Conservation (phyloP, 2,329 filamentous ascomycete genomes). For the Verticillium alfalfae region DNA sequence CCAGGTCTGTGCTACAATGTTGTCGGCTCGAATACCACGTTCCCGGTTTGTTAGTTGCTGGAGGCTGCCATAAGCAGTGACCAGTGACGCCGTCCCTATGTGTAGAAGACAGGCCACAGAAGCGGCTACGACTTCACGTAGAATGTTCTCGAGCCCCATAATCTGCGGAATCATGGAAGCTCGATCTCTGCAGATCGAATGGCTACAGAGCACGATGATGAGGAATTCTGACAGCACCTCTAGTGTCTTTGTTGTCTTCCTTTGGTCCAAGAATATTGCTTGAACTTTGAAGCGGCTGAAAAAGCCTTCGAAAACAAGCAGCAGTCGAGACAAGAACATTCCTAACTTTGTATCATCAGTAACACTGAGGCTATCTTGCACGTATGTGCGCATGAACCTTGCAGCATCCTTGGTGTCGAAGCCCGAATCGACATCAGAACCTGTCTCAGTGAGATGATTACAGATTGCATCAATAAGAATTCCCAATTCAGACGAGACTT, state of each 20-base stretch:
- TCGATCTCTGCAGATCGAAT: constrained; percentile 31
- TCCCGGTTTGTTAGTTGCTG: constrained; percentile 39
- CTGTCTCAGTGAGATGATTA: constrained; percentile 30
- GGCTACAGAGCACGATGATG: constrained; percentile 29
- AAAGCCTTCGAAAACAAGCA: constrained; percentile 37
- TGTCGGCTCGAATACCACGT: constrained; percentile 43
- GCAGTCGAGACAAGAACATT: constrained; percentile 35
- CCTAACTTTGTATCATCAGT: constrained; percentile 23
- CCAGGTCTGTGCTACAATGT: constrained; percentile 48
- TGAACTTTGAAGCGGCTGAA: constrained; percentile 18
- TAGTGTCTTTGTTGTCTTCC: constrained; percentile 22
- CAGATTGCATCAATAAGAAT: constrained; percentile 54
- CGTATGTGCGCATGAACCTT: constrained; percentile 42
- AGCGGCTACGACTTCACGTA: constrained; percentile 35
- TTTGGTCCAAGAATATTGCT: constrained; percentile 4
- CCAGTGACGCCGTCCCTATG: constrained; percentile 36
- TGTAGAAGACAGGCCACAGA: constrained; percentile 33
- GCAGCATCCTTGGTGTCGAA: constrained; percentile 12
- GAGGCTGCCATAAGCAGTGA: constrained; percentile 40
- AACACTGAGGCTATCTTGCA: constrained; percentile 36
- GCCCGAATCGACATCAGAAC: constrained; percentile 2
- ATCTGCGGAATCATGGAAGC: constrained; percentile 23
- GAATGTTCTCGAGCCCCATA: constrained; percentile 41
- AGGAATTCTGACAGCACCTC: constrained; percentile 29
- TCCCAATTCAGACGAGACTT: constrained; percentile 56